A percentile compares a stretch with the other conserved stretches of the same genome.
Conservation (phyloP, 306 rosid species). For the Arachis hypogaea region DNA sequence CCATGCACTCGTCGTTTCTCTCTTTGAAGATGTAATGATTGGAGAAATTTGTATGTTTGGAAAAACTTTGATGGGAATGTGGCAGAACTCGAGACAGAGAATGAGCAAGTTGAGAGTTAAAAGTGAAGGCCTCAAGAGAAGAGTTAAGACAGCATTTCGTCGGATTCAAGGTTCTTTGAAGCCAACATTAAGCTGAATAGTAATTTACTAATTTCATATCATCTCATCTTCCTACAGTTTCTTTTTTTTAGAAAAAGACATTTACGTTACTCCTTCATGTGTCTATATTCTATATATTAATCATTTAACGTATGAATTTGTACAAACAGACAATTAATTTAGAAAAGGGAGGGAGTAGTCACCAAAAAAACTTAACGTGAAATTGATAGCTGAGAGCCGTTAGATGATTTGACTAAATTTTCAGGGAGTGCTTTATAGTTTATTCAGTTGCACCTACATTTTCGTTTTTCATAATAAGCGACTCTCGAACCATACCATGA, state of each 20-base stretch:
- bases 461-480: background rate
- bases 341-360: no score
- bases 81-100: conserved; percentile 75
- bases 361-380: no score
- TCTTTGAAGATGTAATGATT: conserved; percentile 78
- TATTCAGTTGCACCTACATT: background rate
- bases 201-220: no score
- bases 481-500: background rate
- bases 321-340: no score
- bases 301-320: no score
- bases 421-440: no score
- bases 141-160: conserved; percentile 70
- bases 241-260: no score
- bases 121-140: conserved; percentile 86
- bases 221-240: no score
- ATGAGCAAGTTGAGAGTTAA: conserved; percentile 84
- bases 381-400: no score
- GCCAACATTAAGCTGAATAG: conserved; percentile 42
- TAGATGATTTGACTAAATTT: no score
- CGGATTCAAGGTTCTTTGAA: conserved; percentile 79
- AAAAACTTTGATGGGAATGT: conserved; percentile 78
- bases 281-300: no score
- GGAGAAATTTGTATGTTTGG: conserved; percentile 48
- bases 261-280: no score
- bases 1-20: conserved; percentile 81